Base-by-base conservation (phyloP, 257 asterid genomes). In the Solanum pinnatisectum region DNA sequence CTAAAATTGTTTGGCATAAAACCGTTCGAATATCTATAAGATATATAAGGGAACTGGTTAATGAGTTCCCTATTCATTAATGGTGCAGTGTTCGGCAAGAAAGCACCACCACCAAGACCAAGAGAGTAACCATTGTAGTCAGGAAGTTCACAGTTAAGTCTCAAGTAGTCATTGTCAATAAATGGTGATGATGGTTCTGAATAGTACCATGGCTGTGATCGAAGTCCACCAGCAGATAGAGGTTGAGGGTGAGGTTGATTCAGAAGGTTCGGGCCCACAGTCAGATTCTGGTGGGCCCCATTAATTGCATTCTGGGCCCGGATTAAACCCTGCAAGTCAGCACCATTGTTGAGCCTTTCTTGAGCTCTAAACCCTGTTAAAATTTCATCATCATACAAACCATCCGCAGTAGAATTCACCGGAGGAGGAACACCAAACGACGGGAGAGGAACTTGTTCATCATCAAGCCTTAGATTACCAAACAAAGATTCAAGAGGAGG, bases 11-110 rank as follows among this genome's bases (percentile, higher is more conserved):
- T 49, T 44, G 86, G 39, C 32, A 14, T 32, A 10, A 37, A 37
- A 5, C 18, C 86, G 60, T 65, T 63, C 16, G 33, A 22, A 5
- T 20, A 13, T 25, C 84, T 67, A 63, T 87, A 84, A 85, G 88
- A 90, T 33, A 72, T 71, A 90, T 37, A 32, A 16, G 92, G 93
- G 44, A 82, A 60, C 49, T 46, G 79, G 87, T 15, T 5, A 52
- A 30, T 76, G 76, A 40, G 67, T 84, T 52, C 92, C 86, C 36
- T n/a, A 40, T 7, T 33, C 23, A 79, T 14, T 25, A 72, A 22
- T 23, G 84, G 87, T 92, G 91, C 40, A 94, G 88, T 96, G 93
- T 91, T 90, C 22, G 89, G 96, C 98, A 96, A 91, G 98, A 42
- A 86, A 93, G 85, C 14, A 22, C n/a, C 14, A 71, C 14, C 42